A percentile compares a stretch with the other conserved stretches of the same genome.
phyloP scores from a whole-genome alignment of 2,329 filamentous ascomycete genomes.

The Aspergillaceae sp. region DNA sequence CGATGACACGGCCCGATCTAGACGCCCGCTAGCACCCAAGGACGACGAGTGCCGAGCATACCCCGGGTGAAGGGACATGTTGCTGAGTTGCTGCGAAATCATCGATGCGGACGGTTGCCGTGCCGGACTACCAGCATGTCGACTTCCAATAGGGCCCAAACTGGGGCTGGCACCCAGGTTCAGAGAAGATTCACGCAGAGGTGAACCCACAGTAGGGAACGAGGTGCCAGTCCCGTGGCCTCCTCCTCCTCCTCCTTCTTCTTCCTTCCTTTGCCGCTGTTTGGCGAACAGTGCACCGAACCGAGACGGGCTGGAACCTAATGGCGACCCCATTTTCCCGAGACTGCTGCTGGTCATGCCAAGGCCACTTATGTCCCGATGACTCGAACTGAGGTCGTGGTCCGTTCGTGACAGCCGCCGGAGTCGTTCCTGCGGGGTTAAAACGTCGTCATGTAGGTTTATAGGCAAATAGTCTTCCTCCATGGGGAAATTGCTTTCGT shows the following conservation, averaged over 20 bases:
- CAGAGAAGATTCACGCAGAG: conserved; percentile 53
- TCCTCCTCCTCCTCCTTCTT: conserved; percentile 24
- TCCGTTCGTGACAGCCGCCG: conserved; percentile 52
- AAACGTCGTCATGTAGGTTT: conserved; percentile 54
- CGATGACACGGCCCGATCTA: conserved; percentile 40
- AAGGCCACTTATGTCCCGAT: conserved; percentile 43
- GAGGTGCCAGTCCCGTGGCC: conserved; percentile 38
- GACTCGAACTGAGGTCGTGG: conserved; percentile 40
- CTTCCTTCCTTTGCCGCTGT: conserved; percentile 44
- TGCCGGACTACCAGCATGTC: conserved; percentile 46
- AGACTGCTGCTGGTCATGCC: conserved; percentile 42
- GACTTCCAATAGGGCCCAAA: conserved; percentile 42
- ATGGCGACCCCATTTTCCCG: conserved; percentile 47
- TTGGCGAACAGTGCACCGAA: conserved; percentile 53
- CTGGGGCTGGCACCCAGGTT: conserved; percentile 44
- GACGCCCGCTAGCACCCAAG: conserved; percentile 22
- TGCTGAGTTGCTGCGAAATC: conserved; percentile 50
- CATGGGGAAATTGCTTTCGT: conserved; percentile 61
- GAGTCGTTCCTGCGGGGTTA: conserved; percentile 54
- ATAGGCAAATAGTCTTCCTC: conserved; percentile 84
- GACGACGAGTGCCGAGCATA: conserved; percentile 30
- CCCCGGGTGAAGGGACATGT: conserved; percentile 36
- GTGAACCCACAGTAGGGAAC: conserved; percentile 56
- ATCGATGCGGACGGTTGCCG: conserved; percentile 53
- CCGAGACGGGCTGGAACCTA: conserved; percentile 53